phyloP scores from a whole-genome alignment of 2,329 filamentous ascomycete species.

The Botrytis porri region DNA sequence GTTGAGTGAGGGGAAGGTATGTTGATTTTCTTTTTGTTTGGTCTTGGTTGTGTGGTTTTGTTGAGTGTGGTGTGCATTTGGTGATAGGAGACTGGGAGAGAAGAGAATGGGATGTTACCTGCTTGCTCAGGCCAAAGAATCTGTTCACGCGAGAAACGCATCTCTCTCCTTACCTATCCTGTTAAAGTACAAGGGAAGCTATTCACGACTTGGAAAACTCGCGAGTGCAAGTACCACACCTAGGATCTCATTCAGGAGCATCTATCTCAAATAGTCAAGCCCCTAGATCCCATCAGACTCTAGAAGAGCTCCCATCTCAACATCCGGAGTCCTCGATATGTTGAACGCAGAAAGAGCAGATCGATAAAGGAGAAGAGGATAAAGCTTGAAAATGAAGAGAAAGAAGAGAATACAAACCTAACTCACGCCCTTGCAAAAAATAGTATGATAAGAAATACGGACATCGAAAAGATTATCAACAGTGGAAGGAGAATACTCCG shows the following conservation, averaged over 20 bases:
- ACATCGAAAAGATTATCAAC: slow-evolving; percentile 60
- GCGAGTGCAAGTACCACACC: background rate
- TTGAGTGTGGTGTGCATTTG: background rate
- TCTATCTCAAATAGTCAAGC: background rate
- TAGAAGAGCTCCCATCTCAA: background rate
- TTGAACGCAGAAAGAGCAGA: no score
- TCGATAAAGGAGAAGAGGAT: no score
- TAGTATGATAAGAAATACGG: slow-evolving; percentile 62
- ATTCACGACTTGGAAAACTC: background rate
- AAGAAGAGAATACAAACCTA: background rate
- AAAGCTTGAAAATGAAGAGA: background rate
- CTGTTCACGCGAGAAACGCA: background rate
- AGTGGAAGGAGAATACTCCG: slow-evolving; percentile 65
- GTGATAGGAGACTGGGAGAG: background rate
- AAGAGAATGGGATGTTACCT: background rate
- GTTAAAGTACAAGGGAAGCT: no score
- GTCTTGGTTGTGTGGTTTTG: background rate
- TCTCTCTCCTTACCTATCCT: background rate
- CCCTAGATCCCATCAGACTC: background rate
- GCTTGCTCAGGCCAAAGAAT: background rate
- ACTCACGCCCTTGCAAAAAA: background rate
- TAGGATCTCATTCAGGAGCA: no score
- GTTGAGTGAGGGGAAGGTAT: slow-evolving; percentile 58
- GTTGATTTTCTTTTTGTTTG: background rate
- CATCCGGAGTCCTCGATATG: background rate